Base-by-base conservation (phyloP, 768 basidiomycete genomes). In the Suillus subaureus region DNA sequence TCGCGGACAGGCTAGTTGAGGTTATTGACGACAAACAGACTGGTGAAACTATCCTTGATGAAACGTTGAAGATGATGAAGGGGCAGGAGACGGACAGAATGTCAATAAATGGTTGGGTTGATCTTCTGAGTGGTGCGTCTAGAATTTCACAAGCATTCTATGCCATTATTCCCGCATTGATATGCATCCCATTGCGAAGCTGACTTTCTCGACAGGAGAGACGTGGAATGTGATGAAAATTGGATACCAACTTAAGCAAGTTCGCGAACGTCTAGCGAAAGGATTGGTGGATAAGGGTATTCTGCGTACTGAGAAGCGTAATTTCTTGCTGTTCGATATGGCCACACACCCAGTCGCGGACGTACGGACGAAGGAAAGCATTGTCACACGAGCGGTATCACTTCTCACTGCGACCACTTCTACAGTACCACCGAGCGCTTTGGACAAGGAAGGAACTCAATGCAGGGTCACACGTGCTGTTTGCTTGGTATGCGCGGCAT, bases 221-320 rank as follows among this genome's bases (percentile, higher is more conserved):
- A 99, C 97, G 57, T 99, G 97, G 97, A 99, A 99, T 78, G 96
- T 99, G 9, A 95, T 98, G 91, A 99, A 99, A 80, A 99, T 99
- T 63, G 96, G 96, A 28, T 99, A 94, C 79, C 97, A 99, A 78
- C 89, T 99, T 56, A 98, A 98, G 78, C 97, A 98, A 79, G 97
- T 99, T 47, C 91, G 97, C 55, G 97, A 99, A 80, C 92, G 97
- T 21, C 89, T 99, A 47, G 96, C 96, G 16, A 99, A 99, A 76
- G 89, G 97, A 3, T 87, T 99, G 47, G 97, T 98, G 61, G 97
- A 99, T 83, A 99, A 99, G 79, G 97, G 97, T 71, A 89, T 99
- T 45, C 87, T 99, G n/a, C 91, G 97, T 61, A 99, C 97, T 18
- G 97, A 99, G 77, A 99, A 99, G 76, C 92, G 96, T 72, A 99